A percentile compares a stretch with the other conserved stretches of the same genome.
Conservation (phyloP, 331 rosid species). For the Malus hybrid region DNA sequence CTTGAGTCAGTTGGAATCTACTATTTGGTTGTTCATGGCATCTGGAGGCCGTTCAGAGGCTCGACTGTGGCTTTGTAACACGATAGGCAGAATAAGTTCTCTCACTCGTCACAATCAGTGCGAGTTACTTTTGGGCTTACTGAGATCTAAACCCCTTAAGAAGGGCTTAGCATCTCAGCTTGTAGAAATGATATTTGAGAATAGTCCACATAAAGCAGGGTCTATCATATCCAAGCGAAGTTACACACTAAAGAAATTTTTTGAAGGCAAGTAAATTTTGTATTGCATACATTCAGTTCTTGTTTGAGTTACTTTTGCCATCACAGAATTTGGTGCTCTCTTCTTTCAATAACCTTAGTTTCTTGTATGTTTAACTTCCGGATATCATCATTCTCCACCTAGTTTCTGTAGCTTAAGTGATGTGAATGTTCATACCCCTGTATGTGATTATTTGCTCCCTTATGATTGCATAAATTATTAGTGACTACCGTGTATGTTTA, state of each 20-base stretch:
- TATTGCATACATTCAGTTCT: background rate
- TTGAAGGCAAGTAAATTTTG: conserved; percentile 36
- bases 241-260: conserved; percentile 46
- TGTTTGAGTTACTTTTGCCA: background rate
- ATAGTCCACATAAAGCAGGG: conserved; percentile 46
- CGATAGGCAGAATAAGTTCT: conserved; percentile 42
- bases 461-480: background rate
- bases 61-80: conserved; percentile 70
- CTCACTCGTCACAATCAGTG: conserved; percentile 36
- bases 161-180: conserved; percentile 57
- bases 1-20: conserved; percentile 51
- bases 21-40: conserved; percentile 41
- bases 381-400: background rate
- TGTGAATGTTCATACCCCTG: background rate
- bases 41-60: conserved; percentile 65
- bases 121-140: conserved; percentile 40
- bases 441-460: background rate
- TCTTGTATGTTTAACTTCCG: background rate
- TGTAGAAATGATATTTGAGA: conserved; percentile 56
- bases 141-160: conserved; percentile 34
- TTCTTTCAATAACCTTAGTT: background rate
- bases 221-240: conserved; percentile 49
- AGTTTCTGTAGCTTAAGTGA: background rate
- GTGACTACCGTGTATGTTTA: background rate
- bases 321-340: background rate